Conservation (phyloP, 1,284 basidiomycete species). For the Irpex sp. region DNA sequence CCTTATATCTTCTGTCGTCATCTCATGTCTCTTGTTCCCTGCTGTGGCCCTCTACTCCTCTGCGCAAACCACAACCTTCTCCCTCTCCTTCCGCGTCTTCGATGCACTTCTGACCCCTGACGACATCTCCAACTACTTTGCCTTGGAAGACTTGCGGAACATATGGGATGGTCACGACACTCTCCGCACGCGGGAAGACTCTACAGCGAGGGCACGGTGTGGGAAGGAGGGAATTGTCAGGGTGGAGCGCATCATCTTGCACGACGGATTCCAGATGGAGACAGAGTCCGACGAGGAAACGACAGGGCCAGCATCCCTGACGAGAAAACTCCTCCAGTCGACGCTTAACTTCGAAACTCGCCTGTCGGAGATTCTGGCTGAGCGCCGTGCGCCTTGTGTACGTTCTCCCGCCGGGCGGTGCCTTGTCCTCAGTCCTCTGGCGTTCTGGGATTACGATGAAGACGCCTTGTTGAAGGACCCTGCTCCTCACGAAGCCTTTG, state of each 20-base stretch:
- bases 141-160: slow-evolving; percentile 60
- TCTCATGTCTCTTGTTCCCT: slow-evolving; percentile 94
- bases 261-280: slow-evolving; percentile 43
- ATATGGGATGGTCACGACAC: slow-evolving; percentile 63
- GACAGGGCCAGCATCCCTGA: slow-evolving; percentile 48
- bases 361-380: slow-evolving; percentile 44
- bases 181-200: slow-evolving; percentile 64
- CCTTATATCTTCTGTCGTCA: slow-evolving; percentile 90
- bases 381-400: slow-evolving; percentile 47
- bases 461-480: slow-evolving; percentile 46
- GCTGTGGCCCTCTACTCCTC: slow-evolving; percentile 83
- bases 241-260: slow-evolving; percentile 74
- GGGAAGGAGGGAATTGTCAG: slow-evolving; percentile 70
- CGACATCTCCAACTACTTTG: slow-evolving; percentile 45
- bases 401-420: slow-evolving; percentile 48
- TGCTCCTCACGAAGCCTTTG: slow-evolving; percentile 57
- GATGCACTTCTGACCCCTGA: slow-evolving; percentile 57
- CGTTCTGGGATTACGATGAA: slow-evolving; percentile 70
- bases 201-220: slow-evolving; percentile 70
- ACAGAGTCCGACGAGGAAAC: slow-evolving; percentile 15
- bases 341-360: slow-evolving; percentile 61
- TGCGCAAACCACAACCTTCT: slow-evolving; percentile 59
- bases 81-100: slow-evolving; percentile 54
- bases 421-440: slow-evolving; percentile 67
- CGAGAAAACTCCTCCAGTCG: slow-evolving; percentile 54